These are phyloP conservation scores for Amanita muscaria DNA, from an alignment of 768 basidiomycete species.

Conservation along the genomic window DNA sequence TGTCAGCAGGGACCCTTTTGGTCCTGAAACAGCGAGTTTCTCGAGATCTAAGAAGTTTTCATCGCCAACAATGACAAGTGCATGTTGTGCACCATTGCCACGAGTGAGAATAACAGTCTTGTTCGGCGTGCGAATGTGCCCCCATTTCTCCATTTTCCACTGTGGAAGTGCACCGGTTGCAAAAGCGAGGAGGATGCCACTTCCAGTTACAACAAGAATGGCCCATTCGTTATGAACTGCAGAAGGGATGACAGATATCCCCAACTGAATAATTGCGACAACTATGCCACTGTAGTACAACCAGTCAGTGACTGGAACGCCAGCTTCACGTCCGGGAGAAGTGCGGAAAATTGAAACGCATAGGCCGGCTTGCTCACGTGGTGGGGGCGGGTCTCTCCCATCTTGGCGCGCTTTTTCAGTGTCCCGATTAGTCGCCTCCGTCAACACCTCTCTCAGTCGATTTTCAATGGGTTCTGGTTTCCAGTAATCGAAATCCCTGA, in stretches of 20 bases:
- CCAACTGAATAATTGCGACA: constrained; percentile 19
- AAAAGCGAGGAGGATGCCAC: constrained; percentile 20
- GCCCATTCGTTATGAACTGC: constrained; percentile 19
- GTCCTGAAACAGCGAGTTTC: constrained; percentile 19
- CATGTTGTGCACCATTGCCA: constrained; percentile 21
- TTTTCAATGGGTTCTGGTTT: constrained; percentile 8
- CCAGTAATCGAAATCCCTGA: constrained; percentile 18
- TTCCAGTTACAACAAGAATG: constrained; percentile 20
- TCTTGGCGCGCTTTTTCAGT: background rate
- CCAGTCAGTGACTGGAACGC: constrained; percentile 20
- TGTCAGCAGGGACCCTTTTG: background rate
- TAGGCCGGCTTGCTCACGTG: constrained; percentile 1
- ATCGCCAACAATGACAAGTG: constrained; percentile 22
- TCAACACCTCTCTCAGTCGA: constrained; percentile 12
- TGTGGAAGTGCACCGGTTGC: constrained; percentile 19
- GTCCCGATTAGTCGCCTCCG: background rate
- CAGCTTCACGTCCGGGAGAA: constrained; percentile 7
- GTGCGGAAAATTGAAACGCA: constrained; percentile 13
- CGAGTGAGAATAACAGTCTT: constrained; percentile 20
- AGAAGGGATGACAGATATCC: constrained; percentile 20
- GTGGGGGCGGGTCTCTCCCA: background rate
- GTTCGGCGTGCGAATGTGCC: constrained; percentile 14
- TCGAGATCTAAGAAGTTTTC: constrained; percentile 17
- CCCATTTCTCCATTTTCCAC: constrained; percentile 24
- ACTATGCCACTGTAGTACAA: constrained; percentile 17